phyloP scores from a whole-genome alignment of 805 yeast species.

The Starmerella roubikii region DNA sequence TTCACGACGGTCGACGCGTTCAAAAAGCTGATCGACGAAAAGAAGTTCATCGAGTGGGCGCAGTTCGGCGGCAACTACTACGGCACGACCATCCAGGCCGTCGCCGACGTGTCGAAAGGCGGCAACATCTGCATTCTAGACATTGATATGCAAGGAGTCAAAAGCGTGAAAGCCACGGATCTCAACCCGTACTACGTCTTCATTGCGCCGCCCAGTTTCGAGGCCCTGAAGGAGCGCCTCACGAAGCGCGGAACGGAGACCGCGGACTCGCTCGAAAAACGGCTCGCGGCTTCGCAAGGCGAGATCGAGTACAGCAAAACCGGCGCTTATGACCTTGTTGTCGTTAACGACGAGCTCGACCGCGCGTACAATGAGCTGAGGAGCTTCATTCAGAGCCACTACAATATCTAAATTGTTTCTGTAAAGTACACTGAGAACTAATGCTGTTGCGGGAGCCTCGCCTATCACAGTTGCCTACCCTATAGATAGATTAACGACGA shows the following conservation, averaged over 20 bases:
- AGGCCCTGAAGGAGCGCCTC: slow-evolving; percentile 59
- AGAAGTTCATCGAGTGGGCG: slow-evolving; percentile 91
- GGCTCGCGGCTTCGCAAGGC: slow-evolving; percentile 73
- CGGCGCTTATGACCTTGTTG: slow-evolving; percentile 81
- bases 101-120: slow-evolving; percentile 46
- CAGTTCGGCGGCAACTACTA: slow-evolving; percentile 95
- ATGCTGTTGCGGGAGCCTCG: no score
- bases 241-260: slow-evolving; percentile 92
- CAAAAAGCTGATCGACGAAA: slow-evolving; percentile 55
- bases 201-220: slow-evolving; percentile 85
- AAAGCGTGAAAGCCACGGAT: slow-evolving; percentile 69
- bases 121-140: slow-evolving; percentile 81
- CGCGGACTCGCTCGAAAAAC: slow-evolving; percentile 64
- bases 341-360: slow-evolving; percentile 86
- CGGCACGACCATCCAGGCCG: slow-evolving; percentile 84
- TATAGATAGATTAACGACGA: background rate
- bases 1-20: slow-evolving; percentile 71
- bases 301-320: slow-evolving; percentile 81
- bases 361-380: slow-evolving; percentile 73
- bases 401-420: slow-evolving; percentile 1
- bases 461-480: background rate
- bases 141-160: slow-evolving; percentile 98
- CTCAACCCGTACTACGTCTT: slow-evolving; percentile 78
- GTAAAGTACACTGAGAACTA: no score
- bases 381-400: slow-evolving; percentile 39